Evolutionary conservation across 176 grass and related monocot species (phyloP).

Genomic region (Avena sativa): DNA sequence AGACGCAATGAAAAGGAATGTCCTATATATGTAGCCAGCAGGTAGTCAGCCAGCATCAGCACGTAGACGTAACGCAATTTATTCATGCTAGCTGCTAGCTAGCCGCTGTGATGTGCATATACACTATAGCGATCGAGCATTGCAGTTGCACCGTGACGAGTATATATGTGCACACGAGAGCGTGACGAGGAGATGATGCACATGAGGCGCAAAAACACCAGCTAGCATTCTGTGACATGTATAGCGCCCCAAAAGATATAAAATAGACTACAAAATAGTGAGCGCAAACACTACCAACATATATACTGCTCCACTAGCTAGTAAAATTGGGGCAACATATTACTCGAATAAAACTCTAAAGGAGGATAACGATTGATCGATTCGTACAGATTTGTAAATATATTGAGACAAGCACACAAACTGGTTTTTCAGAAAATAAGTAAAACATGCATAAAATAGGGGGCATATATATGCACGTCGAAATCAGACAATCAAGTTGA

Average conservation of each 20-base stretch:
- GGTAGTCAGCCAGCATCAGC: background rate
- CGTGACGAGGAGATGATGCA: constrained; percentile 44
- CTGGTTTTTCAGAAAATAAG: background rate
- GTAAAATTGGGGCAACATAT: background rate
- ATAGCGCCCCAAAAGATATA: background rate
- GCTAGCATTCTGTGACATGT: background rate
- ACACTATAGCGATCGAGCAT: background rate
- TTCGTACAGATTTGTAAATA: background rate
- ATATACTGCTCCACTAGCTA: no score
- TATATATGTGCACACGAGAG: background rate
- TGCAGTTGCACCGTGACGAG: background rate
- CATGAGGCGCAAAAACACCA: background rate
- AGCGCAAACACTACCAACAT: no score
- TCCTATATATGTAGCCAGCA: background rate
- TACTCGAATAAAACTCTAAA: background rate
- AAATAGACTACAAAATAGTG: no score
- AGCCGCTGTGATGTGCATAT: background rate
- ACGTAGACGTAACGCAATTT: constrained; percentile 16
- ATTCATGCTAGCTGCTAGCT: background rate
- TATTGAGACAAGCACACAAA: background rate
- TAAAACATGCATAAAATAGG: background rate
- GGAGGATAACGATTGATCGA: background rate
- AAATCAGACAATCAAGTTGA: constrained; percentile 28
- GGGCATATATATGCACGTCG: background rate
- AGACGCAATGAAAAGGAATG: background rate